Evolutionary conservation across 169 alveolate genomes (phyloP), one percentile per base, ranked within the genome.

Genomic region (Plasmodium coatneyi): DNA sequence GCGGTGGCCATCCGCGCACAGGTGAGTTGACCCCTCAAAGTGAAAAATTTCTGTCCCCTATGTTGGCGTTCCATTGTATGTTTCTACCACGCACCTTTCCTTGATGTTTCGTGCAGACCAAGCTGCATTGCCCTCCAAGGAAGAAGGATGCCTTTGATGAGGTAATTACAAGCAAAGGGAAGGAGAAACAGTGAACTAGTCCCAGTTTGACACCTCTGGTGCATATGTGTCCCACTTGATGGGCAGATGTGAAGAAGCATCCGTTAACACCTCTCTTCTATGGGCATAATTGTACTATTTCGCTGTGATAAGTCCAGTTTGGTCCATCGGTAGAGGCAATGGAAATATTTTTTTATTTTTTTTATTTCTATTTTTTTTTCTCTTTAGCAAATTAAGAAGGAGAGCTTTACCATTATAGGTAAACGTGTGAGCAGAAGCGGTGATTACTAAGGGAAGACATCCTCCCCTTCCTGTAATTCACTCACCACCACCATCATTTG

Each of bases 351-450:
- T 66, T 66, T 66, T 66, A 1, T 60, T 2, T 19, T 60, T 60
- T 60, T 79, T 32, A n/a, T 66, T 66, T 66, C 22, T 66, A 1
- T 60, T 2, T 19, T 60, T 60, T 60, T 79, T 32, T 28, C 71
- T 7, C 30, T 84, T 72, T 43, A 84, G 93, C 28, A 46, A 66
- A 25, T 32, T 34, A 74, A 84, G 80, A 52, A 49, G 16, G 84
- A 84, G 32, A 66, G 71, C 25, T 84, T 84, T 32, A 76, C 72
- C 46, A 2, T 84, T 25, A 76, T 84, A 72, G 93, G 93, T n/a
- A 56, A 43, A 52, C 76, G 79, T 39, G 46, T 34, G 19, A 70
- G 41, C 49, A 84, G 60, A 22, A 84, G 56, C n/a, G 93, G 86
- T n/a, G 70, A 74, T 49, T 74, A 74, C 34, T 84, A 74, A 39